Evolutionary conservation across 2,329 filamentous ascomycete species (phyloP).

Genomic region (Diaporthe nobilis): DNA sequence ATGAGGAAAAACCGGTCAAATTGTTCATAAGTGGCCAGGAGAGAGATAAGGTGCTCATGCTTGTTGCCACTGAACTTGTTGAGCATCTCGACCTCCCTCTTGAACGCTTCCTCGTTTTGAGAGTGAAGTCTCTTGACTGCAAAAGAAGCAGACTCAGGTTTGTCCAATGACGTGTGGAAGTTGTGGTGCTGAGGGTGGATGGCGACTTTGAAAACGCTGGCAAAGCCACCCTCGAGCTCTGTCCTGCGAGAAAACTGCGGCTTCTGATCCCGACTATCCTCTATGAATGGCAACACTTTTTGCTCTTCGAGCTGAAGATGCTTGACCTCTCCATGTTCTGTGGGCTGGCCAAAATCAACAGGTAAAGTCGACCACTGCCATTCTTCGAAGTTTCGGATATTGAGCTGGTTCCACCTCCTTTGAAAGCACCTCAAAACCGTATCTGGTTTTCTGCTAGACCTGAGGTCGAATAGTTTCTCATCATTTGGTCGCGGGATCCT

Average conservation of each 20-base stretch:
- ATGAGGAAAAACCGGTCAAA: slow-evolving; percentile 38
- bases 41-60: slow-evolving; percentile 43
- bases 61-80: slow-evolving; percentile 41
- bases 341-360: slow-evolving; percentile 23
- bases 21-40: slow-evolving; percentile 43
- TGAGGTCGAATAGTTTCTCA: background rate
- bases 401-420: slow-evolving; percentile 16
- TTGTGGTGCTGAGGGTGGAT: slow-evolving; percentile 44
- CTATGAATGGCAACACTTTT: slow-evolving; percentile 27
- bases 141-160: background rate
- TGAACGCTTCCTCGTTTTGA: slow-evolving; percentile 25
- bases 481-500: background rate
- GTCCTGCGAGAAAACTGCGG: background rate
- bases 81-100: slow-evolving; percentile 43
- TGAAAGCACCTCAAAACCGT: slow-evolving; percentile 20
- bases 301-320: slow-evolving; percentile 19
- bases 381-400: slow-evolving; percentile 38
- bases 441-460: background rate
- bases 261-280: background rate
- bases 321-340: slow-evolving; percentile 24
- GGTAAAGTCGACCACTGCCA: slow-evolving; percentile 42
- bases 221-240: slow-evolving; percentile 34
- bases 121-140: slow-evolving; percentile 41
- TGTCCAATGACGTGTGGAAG: slow-evolving; percentile 1
- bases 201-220: slow-evolving; percentile 35